Evolutionary conservation across 352 stramenopile genomes (phyloP), one percentile per base, ranked within the genome.

Genomic region (Pythium grandisporangium): DNA sequence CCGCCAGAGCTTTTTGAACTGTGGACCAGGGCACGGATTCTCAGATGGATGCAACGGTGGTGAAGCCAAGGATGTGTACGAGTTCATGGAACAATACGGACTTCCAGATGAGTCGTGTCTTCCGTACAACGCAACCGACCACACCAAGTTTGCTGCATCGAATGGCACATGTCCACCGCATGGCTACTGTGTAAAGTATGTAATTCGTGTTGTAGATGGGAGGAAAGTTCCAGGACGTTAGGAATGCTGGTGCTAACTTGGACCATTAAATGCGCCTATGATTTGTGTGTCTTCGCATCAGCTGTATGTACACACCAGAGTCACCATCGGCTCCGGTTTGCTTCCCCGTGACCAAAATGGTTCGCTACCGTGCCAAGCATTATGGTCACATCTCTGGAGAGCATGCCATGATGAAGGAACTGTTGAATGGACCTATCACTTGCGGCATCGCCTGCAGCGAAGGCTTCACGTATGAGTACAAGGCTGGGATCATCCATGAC

Each of bases 401-500:
- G 39, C 48, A 71, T 2, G 70, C 73, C 5, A 92, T 92, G 70
- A 92, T 92, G 66, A 87, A 86, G 42, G 78, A 89, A 55, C 68
- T 82, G 20, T 52, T 54, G 11, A 66, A 63, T 11, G 95, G 95
- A 1, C 93, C 93, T 6, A 95, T 98, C 43, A 93, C 92, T 5
- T 97, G 92, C 36, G 88, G 79, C 38, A 93, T 98, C 37, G 91
- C 96, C 42, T 96, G 92, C 46, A 87, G 74, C 54, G n/a, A 73
- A 8, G 69, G 56, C 17, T 89, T 95, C 50, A 82, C 65, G 36
- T 87, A 81, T 46, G 66, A 91, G 37, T 98, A 99, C 76, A 90
- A 78, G 25, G 93, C 87, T 19, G 94, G 95, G 4, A 87, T 98
- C 42, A 69, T 96, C 27, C 66, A 95, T 37, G 78, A 95, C 53